Evolutionary conservation across 495 filamentous ascomycete genomes (phyloP).

Genomic region (Daldinia vernicosa): DNA sequence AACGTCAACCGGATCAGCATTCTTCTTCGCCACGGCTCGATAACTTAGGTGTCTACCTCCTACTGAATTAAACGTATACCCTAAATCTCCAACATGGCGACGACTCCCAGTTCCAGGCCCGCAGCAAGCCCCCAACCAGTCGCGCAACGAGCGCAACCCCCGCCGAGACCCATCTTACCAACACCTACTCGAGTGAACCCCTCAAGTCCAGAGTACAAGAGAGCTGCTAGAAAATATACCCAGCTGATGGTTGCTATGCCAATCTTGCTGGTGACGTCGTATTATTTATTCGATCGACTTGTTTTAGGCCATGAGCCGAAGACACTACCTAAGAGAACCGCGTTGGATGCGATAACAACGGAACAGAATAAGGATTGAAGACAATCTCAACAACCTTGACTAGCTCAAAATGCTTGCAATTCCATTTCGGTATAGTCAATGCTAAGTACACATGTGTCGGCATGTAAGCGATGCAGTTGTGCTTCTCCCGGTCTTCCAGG

Average conservation of each 20-base stretch:
- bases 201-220: constrained; percentile 53
- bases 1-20: no score
- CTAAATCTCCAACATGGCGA: constrained; percentile 17
- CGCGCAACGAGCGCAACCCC: constrained; percentile 7
- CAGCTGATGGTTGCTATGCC: constrained; percentile 56
- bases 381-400: neutral
- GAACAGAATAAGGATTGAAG: constrained; percentile 17
- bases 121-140: neutral
- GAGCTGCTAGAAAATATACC: constrained; percentile 49
- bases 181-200: constrained; percentile 39
- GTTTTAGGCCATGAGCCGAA: constrained; percentile 21
- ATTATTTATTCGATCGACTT: constrained; percentile 54
- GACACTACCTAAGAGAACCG: neutral
- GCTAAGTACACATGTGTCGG: neutral
- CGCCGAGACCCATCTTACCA: constrained; percentile 8
- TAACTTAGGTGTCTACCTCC: no score
- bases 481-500: neutral
- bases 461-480: neutral
- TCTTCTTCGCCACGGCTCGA: no score
- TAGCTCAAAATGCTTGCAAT: neutral
- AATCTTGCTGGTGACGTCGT: constrained; percentile 57
- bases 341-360: neutral
- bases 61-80: no score
- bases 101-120: constrained; percentile 6
- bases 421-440: neutral